A percentile compares a stretch with the other conserved stretches of the same genome.
Evolutionary conservation across 352 stramenopile species (phyloP).

Genomic region (Phytophthora boehmeriae): DNA sequence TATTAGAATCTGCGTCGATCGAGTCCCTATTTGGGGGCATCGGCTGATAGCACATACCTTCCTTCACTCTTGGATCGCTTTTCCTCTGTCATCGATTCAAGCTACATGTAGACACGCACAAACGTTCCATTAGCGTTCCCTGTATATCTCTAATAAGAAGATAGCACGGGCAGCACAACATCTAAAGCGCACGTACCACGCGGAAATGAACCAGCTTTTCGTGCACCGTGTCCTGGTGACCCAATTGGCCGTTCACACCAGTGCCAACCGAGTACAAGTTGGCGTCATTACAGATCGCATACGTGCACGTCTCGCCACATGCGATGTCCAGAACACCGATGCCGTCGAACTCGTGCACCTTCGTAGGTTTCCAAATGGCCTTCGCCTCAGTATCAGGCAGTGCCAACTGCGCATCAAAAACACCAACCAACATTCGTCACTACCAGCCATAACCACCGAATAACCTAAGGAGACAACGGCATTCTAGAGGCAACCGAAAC

Average conservation of each 20-base stretch:
- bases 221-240: constrained; percentile 78
- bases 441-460: not conserved
- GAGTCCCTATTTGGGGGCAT: not conserved
- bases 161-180: not conserved
- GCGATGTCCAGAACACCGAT: constrained; percentile 73
- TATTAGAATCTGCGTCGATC: not conserved
- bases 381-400: constrained; percentile 53
- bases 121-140: constrained; percentile 10
- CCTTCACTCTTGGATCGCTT: constrained; percentile 82
- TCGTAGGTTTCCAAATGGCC: constrained; percentile 61
- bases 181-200: constrained; percentile 63
- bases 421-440: constrained; percentile 7
- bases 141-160: constrained; percentile 1
- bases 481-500: constrained; percentile 6
- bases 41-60: constrained; percentile 33
- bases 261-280: constrained; percentile 82
- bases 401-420: constrained; percentile 43
- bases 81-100: constrained; percentile 72
- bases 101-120: constrained; percentile 34
- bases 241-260: constrained; percentile 61
- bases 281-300: constrained; percentile 69
- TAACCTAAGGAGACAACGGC: not conserved
- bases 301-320: constrained; percentile 63
- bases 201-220: constrained; percentile 82
- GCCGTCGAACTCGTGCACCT: constrained; percentile 62